Base-by-base conservation (phyloP, 352 stramenopile species). In the Pythium utonaiense region DNA sequence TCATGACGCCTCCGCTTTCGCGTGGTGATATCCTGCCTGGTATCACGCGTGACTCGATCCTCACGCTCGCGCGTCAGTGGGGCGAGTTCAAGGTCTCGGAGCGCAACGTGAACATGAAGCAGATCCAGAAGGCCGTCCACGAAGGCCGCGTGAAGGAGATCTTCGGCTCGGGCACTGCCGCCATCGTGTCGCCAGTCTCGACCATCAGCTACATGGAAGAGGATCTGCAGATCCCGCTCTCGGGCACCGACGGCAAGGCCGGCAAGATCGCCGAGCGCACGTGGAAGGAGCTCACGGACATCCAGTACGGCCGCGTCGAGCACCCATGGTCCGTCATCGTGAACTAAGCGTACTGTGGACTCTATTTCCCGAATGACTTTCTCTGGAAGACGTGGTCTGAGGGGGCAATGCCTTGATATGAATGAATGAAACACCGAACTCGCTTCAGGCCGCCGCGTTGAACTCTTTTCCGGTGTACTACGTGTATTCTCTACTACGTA, bases 21-120 rank as follows among this genome's bases (percentile, higher is more conserved):
- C 78, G 89, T 40, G 96, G 96, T 14, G 95, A 99, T 70, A 99
- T 99, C 60, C 77, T 99, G 14, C 95, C 97, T 6, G 97, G 97
- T 28, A 96, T 99, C 28, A 99, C 97, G 9, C 80, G 97, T 41
- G 82, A 97, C 66, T 98, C 89, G 51, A 97, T 99, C 63, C 70
- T 99, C 53, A 78, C 96, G 45, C 75, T 99, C 19, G 80, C 92
- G 7, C 77, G 81, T 48, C 75, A 83, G 58, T 98, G 94, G 93
- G 82, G 86, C 57, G 88, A 96, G 62, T 97, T 97, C 71, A 95
- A 98, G 58, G 96, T 99, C 27, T 86, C 77, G 6, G 97, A 99
- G 75, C 76, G 80, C 36, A 91, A 92, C 64, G 86, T 98, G 47
- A 98, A 77, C 40, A 98, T 99, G 89, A 78, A 86, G 57, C 89